These are phyloP conservation scores for Xylaria sp. DNA, from an alignment of 2,329 filamentous ascomycete genomes.

Conservation along the genomic window DNA sequence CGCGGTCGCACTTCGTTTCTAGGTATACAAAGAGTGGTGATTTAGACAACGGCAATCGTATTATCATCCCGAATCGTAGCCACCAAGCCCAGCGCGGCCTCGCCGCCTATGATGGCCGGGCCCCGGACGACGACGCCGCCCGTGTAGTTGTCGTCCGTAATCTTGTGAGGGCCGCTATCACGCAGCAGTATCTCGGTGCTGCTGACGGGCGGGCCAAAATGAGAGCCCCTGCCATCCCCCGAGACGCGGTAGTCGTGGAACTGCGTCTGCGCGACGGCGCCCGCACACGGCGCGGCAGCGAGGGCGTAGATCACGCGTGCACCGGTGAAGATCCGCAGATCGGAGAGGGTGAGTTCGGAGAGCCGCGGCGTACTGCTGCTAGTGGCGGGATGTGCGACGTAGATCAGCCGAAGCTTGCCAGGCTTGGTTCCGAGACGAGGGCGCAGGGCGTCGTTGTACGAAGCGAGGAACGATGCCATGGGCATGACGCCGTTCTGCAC, in stretches of 20 bases:
- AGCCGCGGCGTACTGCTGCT: conserved; percentile 68
- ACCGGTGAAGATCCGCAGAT: conserved; percentile 82
- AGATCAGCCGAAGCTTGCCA: conserved; percentile 82
- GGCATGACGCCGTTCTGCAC: conserved; percentile 79
- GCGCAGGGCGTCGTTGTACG: conserved; percentile 68
- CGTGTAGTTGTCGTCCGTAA: conserved; percentile 68
- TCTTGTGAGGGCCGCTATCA: conserved; percentile 69
- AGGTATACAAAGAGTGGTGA: background rate
- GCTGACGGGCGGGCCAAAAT: conserved; percentile 86
- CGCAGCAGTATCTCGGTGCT: conserved; percentile 81
- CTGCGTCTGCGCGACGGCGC: conserved; percentile 86
- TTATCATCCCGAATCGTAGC: conserved; percentile 77
- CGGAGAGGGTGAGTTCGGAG: conserved; percentile 75
- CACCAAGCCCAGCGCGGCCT: conserved; percentile 70
- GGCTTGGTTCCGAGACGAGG: conserved; percentile 69
- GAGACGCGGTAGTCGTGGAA: conserved; percentile 84
- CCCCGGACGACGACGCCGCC: conserved; percentile 79
- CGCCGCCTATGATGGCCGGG: conserved; percentile 74
- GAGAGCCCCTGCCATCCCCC: conserved; percentile 58
- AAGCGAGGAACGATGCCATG: conserved; percentile 68
- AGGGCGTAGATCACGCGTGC: conserved; percentile 87
- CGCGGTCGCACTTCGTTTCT: background rate
- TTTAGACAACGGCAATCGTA: conserved; percentile 69
- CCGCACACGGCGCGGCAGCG: conserved; percentile 83
- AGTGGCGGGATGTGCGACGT: conserved; percentile 74